Conservation (phyloP, 164 flowering plant species). For the Echeveria elegans region DNA sequence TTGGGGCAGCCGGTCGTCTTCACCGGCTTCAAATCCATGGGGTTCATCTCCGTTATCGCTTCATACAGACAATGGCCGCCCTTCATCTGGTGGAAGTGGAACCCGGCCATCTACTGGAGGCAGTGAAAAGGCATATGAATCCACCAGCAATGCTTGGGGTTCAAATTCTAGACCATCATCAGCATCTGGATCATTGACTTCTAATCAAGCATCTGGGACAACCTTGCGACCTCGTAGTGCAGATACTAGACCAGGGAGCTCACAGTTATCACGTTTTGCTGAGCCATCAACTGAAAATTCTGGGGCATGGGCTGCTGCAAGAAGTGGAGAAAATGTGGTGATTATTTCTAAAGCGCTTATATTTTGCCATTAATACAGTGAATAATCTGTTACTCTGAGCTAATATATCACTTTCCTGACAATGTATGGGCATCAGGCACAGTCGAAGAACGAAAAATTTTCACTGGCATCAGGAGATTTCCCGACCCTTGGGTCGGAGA, state of each 20-base stretch:
- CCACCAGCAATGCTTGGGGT: conserved; percentile 56
- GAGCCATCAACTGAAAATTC: conserved; percentile 60
- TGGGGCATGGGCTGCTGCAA: conserved; percentile 50
- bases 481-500: conserved; percentile 46
- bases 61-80: conserved; percentile 63
- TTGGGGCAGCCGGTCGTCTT: conserved; percentile 77
- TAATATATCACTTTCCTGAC: neutral
- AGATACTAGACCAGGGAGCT: conserved; percentile 88
- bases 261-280: conserved; percentile 95
- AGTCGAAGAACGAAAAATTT: neutral
- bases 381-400: neutral
- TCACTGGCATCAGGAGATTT: neutral
- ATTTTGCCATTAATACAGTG: neutral
- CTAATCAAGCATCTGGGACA: conserved; percentile 47
- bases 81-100: conserved; percentile 90
- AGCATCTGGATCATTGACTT: conserved; percentile 65
- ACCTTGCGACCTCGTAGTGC: conserved; percentile 91
- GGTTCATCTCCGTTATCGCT: conserved; percentile 59
- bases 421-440: neutral
- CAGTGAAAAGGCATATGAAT: conserved; percentile 74
- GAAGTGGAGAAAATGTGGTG: conserved; percentile 63
- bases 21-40: conserved; percentile 68
- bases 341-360: neutral
- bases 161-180: conserved; percentile 87
- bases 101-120: conserved; percentile 92